These are phyloP conservation scores for Alternaria brassicae DNA, from an alignment of 2,329 filamentous ascomycete species.

Conservation along the genomic window DNA sequence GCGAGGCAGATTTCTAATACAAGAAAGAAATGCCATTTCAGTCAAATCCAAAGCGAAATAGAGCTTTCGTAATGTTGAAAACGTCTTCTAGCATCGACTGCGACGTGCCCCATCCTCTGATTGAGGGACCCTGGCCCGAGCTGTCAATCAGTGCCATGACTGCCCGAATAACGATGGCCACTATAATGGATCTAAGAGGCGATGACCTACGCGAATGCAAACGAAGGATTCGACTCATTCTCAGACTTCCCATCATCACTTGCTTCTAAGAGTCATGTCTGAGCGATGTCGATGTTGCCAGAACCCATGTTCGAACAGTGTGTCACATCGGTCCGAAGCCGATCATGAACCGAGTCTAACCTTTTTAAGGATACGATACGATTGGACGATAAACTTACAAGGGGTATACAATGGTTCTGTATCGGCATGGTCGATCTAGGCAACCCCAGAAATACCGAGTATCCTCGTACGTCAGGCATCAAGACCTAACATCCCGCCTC, in stretches of 20 bases:
- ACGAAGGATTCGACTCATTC: slow-evolving; percentile 1
- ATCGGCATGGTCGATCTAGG: neutral
- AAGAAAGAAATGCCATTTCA: neutral
- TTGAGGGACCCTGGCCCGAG: neutral
- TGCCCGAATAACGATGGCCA: neutral
- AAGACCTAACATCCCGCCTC: neutral
- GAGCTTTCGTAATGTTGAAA: neutral
- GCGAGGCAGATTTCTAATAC: slow-evolving; percentile 7
- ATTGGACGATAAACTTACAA: neutral
- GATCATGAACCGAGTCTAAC: neutral
- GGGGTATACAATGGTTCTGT: neutral
- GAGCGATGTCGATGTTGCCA: neutral
- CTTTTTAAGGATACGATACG: neutral
- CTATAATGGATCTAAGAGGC: neutral
- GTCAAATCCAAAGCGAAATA: neutral
- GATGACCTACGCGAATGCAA: neutral
- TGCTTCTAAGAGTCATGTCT: neutral
- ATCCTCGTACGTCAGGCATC: neutral
- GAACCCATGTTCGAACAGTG: neutral
- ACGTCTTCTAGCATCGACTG: neutral
- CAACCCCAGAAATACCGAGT: neutral
- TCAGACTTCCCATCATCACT: neutral
- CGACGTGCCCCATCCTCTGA: neutral
- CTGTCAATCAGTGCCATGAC: neutral
- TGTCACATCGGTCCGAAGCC: neutral